A percentile compares a stretch with the other conserved stretches of the same genome.
Evolutionary conservation across 1,284 basidiomycete genomes (phyloP).

Genomic region (Cryptococcus maquisensis): DNA sequence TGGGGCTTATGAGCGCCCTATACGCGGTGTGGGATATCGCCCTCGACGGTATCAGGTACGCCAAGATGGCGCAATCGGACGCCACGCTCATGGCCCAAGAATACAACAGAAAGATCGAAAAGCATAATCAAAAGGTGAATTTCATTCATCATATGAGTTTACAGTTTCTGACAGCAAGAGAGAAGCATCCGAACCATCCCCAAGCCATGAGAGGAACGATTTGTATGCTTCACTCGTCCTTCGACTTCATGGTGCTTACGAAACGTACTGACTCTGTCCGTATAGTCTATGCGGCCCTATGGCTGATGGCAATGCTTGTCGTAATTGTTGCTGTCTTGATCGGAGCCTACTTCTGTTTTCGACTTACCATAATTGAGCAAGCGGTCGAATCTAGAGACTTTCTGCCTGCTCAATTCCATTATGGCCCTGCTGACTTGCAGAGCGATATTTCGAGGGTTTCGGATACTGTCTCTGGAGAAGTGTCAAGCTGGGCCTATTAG

Average conservation of each 20-base stretch:
- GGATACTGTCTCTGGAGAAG: conserved; percentile 1
- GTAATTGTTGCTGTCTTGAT: conserved; percentile 21
- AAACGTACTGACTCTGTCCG: no score
- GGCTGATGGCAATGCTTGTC: conserved; percentile 18
- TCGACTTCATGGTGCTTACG: background rate
- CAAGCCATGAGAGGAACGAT: background rate
- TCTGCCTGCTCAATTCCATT: conserved; percentile 29
- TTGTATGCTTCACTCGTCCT: background rate
- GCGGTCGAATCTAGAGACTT: conserved; percentile 27
- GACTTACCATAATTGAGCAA: conserved; percentile 24
- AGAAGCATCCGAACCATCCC: background rate
- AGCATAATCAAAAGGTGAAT: conserved; percentile 1
- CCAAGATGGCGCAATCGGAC: conserved; percentile 12
- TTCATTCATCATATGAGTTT: background rate
- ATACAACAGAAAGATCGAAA: conserved; percentile 2
- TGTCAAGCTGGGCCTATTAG: no score
- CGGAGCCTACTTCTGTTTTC: conserved; percentile 18
- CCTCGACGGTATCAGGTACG: conserved; percentile 24
- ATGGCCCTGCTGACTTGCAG: conserved; percentile 20
- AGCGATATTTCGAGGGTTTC: conserved; percentile 2
- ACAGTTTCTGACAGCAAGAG: background rate
- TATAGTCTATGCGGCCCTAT: conserved; percentile 26
- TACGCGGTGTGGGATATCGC: conserved; percentile 35
- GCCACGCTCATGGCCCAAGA: conserved; percentile 11
- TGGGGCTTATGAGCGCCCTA: conserved; percentile 27